Percentiles rank a stretch among this genome's conserved stretches.
Conservation (phyloP, 2,329 filamentous ascomycete genomes). For the Epicoccum nigrum region DNA sequence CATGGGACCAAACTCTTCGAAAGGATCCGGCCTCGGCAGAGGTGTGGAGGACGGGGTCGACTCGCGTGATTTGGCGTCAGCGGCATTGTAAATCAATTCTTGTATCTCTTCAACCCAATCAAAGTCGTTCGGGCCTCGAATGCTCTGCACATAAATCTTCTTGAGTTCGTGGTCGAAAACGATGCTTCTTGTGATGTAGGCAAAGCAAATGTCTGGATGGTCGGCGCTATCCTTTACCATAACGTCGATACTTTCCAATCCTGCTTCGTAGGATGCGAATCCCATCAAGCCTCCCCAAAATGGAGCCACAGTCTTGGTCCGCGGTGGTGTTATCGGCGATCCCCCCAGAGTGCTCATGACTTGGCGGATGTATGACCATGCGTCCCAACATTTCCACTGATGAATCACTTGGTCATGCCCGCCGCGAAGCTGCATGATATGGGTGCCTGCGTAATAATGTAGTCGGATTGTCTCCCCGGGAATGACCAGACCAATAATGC, state of each 20-base stretch:
- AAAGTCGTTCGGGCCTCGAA: conserved; percentile 53
- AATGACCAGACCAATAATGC: conserved; percentile 73
- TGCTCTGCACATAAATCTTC: conserved; percentile 70
- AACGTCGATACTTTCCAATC: conserved; percentile 66
- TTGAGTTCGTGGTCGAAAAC: conserved; percentile 74
- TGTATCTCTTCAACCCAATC: conserved; percentile 54
- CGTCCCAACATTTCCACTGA: conserved; percentile 37
- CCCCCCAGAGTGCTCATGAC: conserved; percentile 43
- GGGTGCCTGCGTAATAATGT: conserved; percentile 41
- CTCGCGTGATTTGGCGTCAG: conserved; percentile 35
- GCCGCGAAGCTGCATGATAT: conserved; percentile 37
- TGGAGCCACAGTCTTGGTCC: conserved; percentile 51
- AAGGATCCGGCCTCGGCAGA: conserved; percentile 34
- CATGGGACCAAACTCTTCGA: conserved; percentile 36
- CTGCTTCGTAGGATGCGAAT: conserved; percentile 84
- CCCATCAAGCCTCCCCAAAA: conserved; percentile 88
- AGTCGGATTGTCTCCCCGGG: conserved; percentile 54
- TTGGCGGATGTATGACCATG: conserved; percentile 50
- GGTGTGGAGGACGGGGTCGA: conserved; percentile 39
- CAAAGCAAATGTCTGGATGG: conserved; percentile 72
- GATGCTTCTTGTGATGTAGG: conserved; percentile 77
- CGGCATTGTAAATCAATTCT: conserved; percentile 39
- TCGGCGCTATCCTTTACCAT: conserved; percentile 45
- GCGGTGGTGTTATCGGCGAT: conserved; percentile 36
- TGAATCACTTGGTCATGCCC: conserved; percentile 37